Evolutionary conservation across 768 basidiomycete genomes (phyloP).

Genomic region (Mycena maculata): DNA sequence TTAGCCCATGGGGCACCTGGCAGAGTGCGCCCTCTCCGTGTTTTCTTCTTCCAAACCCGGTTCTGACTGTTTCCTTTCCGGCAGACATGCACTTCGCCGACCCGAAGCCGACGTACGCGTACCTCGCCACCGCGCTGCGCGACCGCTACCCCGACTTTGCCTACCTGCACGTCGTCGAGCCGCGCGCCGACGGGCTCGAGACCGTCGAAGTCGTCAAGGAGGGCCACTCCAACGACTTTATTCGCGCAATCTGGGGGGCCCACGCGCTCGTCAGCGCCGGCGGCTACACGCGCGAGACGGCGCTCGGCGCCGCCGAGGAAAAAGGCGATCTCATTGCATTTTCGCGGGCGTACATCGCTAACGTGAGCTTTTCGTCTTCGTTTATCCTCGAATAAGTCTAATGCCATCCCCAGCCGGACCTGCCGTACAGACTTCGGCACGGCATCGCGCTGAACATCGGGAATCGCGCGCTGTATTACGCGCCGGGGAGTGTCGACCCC

Average conservation of each 20-base stretch:
- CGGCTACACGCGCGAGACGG: no score
- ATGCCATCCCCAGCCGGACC: constrained; percentile 43
- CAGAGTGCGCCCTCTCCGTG: constrained; percentile 42
- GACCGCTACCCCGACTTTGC: constrained; percentile 52
- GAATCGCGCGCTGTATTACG: constrained; percentile 45
- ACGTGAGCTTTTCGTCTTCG: constrained; percentile 45
- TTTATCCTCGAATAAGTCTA: no score
- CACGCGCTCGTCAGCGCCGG: neutral
- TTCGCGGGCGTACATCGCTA: constrained; percentile 51
- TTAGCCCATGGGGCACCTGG: constrained; percentile 53
- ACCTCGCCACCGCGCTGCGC: constrained; percentile 53
- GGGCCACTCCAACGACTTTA: constrained; percentile 41
- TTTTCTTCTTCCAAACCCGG: constrained; percentile 27
- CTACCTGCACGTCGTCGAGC: constrained; percentile 58
- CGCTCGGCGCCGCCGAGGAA: no score
- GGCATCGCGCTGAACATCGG: constrained; percentile 40
- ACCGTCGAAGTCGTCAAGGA: neutral
- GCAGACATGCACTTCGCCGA: constrained; percentile 54
- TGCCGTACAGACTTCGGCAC: constrained; percentile 44
- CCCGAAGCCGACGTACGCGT: constrained; percentile 55
- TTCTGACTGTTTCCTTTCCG: constrained; percentile 23
- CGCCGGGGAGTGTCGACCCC: constrained; percentile 34
- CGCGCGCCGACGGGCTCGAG: constrained; percentile 36
- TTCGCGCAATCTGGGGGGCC: neutral
- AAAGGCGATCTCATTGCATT: constrained; percentile 37